A percentile compares a stretch with the other conserved stretches of the same genome.
These are phyloP conservation scores for Paecilomyces variotii DNA, from an alignment of 2,329 filamentous ascomycete species.

Conservation along the genomic window DNA sequence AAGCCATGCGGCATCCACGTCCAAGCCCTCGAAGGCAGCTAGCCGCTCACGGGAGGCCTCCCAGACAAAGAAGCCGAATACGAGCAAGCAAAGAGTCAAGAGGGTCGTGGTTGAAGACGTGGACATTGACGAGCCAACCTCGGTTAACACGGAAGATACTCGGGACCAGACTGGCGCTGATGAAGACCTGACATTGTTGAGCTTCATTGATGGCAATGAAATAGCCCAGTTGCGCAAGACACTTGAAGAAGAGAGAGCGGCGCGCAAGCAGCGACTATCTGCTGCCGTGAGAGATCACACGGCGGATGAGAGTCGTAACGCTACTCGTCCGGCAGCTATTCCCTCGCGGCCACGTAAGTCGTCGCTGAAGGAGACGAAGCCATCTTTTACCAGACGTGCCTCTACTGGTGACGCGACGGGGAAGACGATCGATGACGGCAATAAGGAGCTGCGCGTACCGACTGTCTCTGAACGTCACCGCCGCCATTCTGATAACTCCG, in stretches of 20 bases:
- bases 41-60: constrained; percentile 11
- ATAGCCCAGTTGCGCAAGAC: constrained; percentile 47
- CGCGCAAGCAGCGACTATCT: constrained; percentile 33
- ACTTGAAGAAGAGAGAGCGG: constrained; percentile 47
- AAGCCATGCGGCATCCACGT: constrained; percentile 11
- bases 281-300: constrained; percentile 20
- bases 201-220: constrained; percentile 44
- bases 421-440: constrained; percentile 18
- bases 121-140: constrained; percentile 22
- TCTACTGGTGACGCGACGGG: constrained; percentile 28
- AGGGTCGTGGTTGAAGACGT: constrained; percentile 28
- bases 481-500: constrained; percentile 38
- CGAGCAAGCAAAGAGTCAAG: constrained; percentile 33
- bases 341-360: constrained; percentile 43
- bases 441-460: constrained; percentile 15
- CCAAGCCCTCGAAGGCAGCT: constrained; percentile 14
- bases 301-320: constrained; percentile 32
- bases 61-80: constrained; percentile 24
- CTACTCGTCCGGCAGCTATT: constrained; percentile 29
- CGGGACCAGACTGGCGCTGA: constrained; percentile 17
- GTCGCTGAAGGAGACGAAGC: constrained; percentile 45
- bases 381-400: constrained; percentile 21
- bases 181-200: constrained; percentile 46
- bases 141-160: constrained; percentile 19
- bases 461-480: constrained; percentile 24